Evolutionary conservation across 805 yeast species (phyloP), one percentile per base, ranked within the genome.

Genomic region (Lachancea mirantina): DNA sequence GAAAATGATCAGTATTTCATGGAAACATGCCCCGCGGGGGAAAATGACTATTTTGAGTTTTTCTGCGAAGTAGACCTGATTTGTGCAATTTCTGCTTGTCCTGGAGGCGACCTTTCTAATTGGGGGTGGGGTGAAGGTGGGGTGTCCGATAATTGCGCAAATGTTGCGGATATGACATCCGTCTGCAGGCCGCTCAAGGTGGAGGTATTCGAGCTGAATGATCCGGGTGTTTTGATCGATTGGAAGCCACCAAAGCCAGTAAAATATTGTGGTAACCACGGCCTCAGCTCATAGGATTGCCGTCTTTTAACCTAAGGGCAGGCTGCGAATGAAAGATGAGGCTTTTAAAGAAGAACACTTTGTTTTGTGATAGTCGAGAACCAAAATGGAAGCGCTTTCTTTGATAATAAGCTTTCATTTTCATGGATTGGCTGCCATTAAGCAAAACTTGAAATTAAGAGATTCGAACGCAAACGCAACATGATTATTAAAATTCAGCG

Each of bases 101-200:
- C 82, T 4, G 84, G 83, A 30, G 84, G 84, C 18, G 83, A 76
- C 52, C 58, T 76, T 38, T 71, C 78, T 18, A 62, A 65, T 32
- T 77, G 83, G 83, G 81, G 74, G 28, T 77, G 84, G 84, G 82
- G 82, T 35, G 80, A 74, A 50, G 38, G 36, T 8, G 28, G 25
- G 5, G 25, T 10, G 14, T 22, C 9, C 14, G 23, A 10, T 3
- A 28, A 34, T 5, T 65, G 63, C 16, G 62, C 59, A 18, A 65
- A 59, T 8, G 55, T 52, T 13, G 67, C 60, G 24, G 72, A 70
- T 39, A 76, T 76, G 81, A 62, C 68, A 21, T 74, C 68, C 34
- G 70, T 76, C 46, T 76, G 84, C 46, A 60, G 82, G 46, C 79
- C 81, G 3, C 60, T 77, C 38, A 78, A 71, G 1, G 70, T 75